Evolutionary conservation across 495 filamentous ascomycete genomes (phyloP), one percentile per base, ranked within the genome.

Genomic region (Hyaloscypha finlandica): DNA sequence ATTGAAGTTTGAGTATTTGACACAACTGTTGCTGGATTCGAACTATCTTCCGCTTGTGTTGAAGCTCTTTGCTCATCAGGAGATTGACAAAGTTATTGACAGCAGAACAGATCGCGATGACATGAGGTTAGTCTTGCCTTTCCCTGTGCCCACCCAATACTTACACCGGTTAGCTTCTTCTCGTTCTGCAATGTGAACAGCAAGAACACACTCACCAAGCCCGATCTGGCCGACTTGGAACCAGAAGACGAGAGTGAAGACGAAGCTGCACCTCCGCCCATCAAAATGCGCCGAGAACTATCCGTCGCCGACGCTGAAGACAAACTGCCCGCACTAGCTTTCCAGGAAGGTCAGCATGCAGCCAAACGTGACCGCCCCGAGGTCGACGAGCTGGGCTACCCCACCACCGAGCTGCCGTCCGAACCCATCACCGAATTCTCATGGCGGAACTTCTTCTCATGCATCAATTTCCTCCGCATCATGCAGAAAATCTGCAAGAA

Each of bases 401-500:
- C 93, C 9, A 75, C 84, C 56, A 83, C 80, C 72, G 77, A 79
- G 31, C 74, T 81, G 19, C 92, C 93, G 3, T 85, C 89, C 33
- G 88, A 91, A 65, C 92, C 92, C 30, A 93, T 97, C 68, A 97
- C 91, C 8, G 87, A 88, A 70, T 98, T 91, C 82, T 94, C 92
- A 30, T 93, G 92, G 77, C 91, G 96, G 69, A 94, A 94, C 79
- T 96, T 98, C 84, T 96, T 94, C 83, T 89, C 91, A 8, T 84
- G 88, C 60, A 97, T 97, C 83, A 97, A 95, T 78, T 91, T 93
- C 78, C 84, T 99, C 20, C 93, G 96, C 69, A 86, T 97, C 62
- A 90, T 98, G 86, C 95, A 98, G 75, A 99, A 99, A 77, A 90
- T 98, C 65, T 96, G 93, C 75, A 95, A 96, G 69, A 82, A 89